Percentiles rank a stretch among this genome's conserved stretches.
Conservation (phyloP, 2,329 filamentous ascomycete genomes). For the Setomelanomma holmii region DNA sequence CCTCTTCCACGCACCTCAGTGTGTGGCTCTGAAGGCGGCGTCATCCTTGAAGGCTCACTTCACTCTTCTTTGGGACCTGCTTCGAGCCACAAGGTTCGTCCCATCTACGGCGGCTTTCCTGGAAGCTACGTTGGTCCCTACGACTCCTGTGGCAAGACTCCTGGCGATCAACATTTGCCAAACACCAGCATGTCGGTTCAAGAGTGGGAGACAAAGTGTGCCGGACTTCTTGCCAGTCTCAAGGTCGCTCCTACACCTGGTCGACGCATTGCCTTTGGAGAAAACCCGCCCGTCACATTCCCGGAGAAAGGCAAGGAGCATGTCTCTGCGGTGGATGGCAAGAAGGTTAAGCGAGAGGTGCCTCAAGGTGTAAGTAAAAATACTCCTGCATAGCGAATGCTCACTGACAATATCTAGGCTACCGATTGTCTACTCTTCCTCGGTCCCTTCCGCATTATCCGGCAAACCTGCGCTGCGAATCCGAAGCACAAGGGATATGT, state of each 20-base stretch:
- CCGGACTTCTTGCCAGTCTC: too few species aligned
- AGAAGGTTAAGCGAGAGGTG: neutral
- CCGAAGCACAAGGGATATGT: neutral
- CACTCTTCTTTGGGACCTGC: neutral
- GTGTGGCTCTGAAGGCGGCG: neutral
- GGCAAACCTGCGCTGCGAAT: neutral
- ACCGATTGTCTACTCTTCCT: conserved; percentile 14
- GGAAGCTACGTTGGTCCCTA: conserved; percentile 2
- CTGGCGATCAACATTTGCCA: neutral
- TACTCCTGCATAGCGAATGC: neutral
- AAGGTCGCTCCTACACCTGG: too few species aligned
- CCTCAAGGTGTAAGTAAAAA: neutral
- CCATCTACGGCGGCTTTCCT: neutral
- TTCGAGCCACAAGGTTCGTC: neutral
- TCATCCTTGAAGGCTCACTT: neutral
- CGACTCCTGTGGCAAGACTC: conserved; percentile 2
- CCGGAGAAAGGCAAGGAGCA: neutral
- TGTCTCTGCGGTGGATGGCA: neutral
- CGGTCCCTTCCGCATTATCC: conserved; percentile 16
- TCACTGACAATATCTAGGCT: conserved; percentile 10
- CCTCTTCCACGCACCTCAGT: neutral
- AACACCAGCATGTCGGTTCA: neutral
- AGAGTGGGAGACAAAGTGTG: neutral
- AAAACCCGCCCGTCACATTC: neutral
- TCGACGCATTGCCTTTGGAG: too few species aligned